Evolutionary conservation across 371 early-diverging fungal genomes (phyloP), one percentile per base, ranked within the genome.

Genomic region (Saksenaea oblongispora): DNA sequence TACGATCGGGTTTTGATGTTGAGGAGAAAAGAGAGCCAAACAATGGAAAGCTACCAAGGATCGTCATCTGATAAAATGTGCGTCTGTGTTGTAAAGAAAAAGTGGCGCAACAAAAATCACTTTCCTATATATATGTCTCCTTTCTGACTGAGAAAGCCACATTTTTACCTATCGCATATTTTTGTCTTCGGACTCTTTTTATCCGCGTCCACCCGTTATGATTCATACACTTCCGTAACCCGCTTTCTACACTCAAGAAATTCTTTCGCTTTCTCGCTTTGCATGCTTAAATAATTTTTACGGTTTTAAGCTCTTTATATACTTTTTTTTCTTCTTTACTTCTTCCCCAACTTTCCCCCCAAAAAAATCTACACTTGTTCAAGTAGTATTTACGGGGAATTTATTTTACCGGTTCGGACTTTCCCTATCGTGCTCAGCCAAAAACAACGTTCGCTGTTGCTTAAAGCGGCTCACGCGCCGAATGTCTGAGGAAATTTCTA

Each of bases 21-120:
- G 71, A 64, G 39, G 74, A 69, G 31, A 77, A 70, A 31, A 77
- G 39, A 35, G 68, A 65, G 41, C 67, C 67, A 42, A 77, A 67
- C 15, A 77, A 63, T 24, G 72, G 70, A 5, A 74, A 39, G 14
- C 61, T 59, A 24, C 66, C 59, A 41, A 75, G 39, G 51, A 75
- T 59, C 27, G 75, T 62, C 75, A 75, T 74, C 14, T 14, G 60
- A 39, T 42, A 53, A 62, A 26, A 28, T 11, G n/a, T 39, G 39
- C 39, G 39, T 47, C 18, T 47, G 51, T 47, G n/a, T 22, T 18
- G 42, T 17, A 41, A 41, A 41, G 22, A 47, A 47, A 47, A 47
- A 47, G 51, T 47, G 51, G 51, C 51, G 51, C 51, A 47, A 47
- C 51, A 47, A 47, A 47, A 22, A 22, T 5, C 51, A 10, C 22